Conservation (phyloP, 75 land plant species). For the Cryptomeria japonica region DNA sequence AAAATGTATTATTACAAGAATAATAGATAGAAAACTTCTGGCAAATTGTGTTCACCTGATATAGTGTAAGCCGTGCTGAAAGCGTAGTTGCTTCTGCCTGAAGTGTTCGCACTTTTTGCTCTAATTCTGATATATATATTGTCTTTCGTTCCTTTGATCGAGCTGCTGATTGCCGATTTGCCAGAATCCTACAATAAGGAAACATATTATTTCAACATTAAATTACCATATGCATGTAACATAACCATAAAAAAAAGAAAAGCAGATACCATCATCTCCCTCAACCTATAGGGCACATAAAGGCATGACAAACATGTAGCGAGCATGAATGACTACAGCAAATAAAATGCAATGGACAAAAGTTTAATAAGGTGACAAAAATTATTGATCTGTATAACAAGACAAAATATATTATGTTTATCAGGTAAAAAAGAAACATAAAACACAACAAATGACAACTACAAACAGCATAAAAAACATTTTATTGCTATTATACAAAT, state of each 20-base stretch:
- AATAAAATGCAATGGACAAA: neutral
- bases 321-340: neutral
- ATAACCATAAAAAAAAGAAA: neutral
- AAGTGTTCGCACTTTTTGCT: constrained; percentile 32
- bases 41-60: constrained; percentile 18
- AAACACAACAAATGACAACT: neutral
- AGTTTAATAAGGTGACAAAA: neutral
- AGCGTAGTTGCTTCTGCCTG: constrained; percentile 37
- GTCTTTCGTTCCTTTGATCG: constrained; percentile 39
- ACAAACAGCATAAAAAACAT: neutral
- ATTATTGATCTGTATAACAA: neutral
- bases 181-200: constrained; percentile 24
- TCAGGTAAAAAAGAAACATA: neutral
- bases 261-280: neutral
- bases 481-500: neutral
- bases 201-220: neutral
- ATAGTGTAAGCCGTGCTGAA: constrained; percentile 29
- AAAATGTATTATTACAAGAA: neutral
- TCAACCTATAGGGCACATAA: neutral
- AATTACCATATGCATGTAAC: neutral
- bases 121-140: constrained; percentile 32
- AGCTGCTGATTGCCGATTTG: constrained; percentile 39
- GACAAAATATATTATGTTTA: neutral
- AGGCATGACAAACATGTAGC: neutral
- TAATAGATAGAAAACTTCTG: neutral